These are phyloP conservation scores for Casuarina equisetifolia DNA, from an alignment of 306 rosid genomes.

Conservation along the genomic window DNA sequence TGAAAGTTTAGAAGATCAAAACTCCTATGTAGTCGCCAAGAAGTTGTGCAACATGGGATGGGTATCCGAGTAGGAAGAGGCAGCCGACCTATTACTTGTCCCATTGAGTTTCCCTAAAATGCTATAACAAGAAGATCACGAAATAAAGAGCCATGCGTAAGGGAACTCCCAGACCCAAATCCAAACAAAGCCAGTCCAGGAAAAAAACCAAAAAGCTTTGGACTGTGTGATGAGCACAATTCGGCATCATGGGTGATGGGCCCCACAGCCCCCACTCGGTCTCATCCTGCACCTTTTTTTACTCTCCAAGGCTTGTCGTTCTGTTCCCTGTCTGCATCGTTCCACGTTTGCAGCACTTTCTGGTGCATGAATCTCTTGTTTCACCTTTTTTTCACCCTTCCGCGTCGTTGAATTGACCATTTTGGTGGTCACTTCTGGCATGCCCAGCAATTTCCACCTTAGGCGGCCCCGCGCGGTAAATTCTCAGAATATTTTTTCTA, in stretches of 20 bases:
- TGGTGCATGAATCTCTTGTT: slow-evolving; percentile 24
- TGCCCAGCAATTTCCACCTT: neutral
- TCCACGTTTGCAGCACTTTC: neutral
- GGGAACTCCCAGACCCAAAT: too few species aligned
- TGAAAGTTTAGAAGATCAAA: too few species aligned
- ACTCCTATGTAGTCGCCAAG: neutral
- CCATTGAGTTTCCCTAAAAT: too few species aligned
- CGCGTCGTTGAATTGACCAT: neutral
- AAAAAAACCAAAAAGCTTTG: neutral
- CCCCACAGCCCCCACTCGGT: neutral
- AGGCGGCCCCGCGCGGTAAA: neutral
- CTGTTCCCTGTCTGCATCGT: neutral
- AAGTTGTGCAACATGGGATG: too few species aligned
- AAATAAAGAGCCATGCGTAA: too few species aligned
- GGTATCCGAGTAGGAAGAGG: too few species aligned
- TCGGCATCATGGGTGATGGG: neutral
- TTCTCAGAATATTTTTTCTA: slow-evolving; percentile 8
- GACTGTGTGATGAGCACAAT: neutral
- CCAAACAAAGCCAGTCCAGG: neutral
- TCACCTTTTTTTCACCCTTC: neutral
- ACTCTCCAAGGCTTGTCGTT: slow-evolving; percentile 15
- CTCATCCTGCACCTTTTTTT: neutral
- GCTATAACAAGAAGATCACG: too few species aligned
- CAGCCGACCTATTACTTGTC: too few species aligned
- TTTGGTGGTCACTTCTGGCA: neutral